Percentiles rank a stretch among this genome's conserved stretches.
Conservation (phyloP, 164 flowering plant genomes). For the Saururus chinensis region DNA sequence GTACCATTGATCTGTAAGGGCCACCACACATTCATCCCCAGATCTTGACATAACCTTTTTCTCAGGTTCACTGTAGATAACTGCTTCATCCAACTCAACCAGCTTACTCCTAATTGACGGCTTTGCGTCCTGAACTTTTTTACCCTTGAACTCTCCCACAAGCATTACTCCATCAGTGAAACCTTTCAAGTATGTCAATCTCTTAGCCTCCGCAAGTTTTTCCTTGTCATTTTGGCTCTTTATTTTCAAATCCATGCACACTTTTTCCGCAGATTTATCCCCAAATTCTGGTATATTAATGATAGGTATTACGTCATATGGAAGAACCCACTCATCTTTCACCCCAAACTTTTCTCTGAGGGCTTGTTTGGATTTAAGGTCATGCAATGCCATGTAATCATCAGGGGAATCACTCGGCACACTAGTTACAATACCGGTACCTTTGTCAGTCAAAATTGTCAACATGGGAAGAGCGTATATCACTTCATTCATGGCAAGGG, state of each 20-base stretch:
- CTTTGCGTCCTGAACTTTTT: conserved; percentile 73
- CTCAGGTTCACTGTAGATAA: conserved; percentile 84
- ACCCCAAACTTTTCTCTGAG: conserved; percentile 58
- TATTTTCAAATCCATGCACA: conserved; percentile 59
- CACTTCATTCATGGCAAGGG: conserved; percentile 38
- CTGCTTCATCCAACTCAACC: conserved; percentile 51
- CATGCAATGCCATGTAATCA: conserved; percentile 73
- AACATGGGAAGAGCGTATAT: conserved; percentile 77
- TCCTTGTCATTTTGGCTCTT: conserved; percentile 76
- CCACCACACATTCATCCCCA: conserved; percentile 93
- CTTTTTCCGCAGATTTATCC: conserved; percentile 61
- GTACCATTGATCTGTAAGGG: conserved; percentile 91
- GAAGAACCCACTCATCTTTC: conserved; percentile 74
- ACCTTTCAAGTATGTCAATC: conserved; percentile 62
- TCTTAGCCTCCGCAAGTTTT: conserved; percentile 73
- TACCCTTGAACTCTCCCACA: conserved; percentile 60
- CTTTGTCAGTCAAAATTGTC: conserved; percentile 64
- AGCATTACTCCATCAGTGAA: conserved; percentile 77
- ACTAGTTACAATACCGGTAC: conserved; percentile 87
- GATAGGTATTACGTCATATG: conserved; percentile 57
- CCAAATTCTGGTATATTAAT: conserved; percentile 65
- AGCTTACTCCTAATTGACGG: conserved; percentile 56
- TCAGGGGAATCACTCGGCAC: conserved; percentile 95
- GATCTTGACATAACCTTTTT: conserved; percentile 80
- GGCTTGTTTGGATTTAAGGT: conserved; percentile 60